Conservation (phyloP, 169 alveolate genomes). For the Blepharisma undulans region DNA sequence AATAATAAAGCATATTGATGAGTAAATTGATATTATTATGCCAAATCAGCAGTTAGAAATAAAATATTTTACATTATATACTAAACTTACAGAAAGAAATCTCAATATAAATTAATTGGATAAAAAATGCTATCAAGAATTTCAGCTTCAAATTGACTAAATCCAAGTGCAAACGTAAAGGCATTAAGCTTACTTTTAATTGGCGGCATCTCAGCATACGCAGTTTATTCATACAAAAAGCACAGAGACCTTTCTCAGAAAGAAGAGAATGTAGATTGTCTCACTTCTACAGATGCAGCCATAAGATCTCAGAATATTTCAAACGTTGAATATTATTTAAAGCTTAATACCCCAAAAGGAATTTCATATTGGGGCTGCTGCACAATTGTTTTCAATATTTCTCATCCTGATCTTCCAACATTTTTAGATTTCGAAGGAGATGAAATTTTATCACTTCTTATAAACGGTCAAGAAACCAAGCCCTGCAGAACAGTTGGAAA, state of each 20-base stretch:
- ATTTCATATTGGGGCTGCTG: neutral
- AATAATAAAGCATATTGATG: too few species aligned
- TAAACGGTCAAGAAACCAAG: neutral
- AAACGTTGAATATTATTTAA: neutral
- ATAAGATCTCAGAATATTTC: neutral
- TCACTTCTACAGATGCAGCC: neutral
- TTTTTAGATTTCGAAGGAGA: constrained; percentile 6
- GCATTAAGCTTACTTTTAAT: neutral
- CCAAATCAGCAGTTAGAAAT: too few species aligned
- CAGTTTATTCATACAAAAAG: neutral
- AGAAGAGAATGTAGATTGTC: neutral
- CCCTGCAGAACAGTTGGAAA: neutral
- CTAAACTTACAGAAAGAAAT: neutral
- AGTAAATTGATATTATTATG: too few species aligned
- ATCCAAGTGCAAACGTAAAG: neutral
- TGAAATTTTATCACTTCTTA: neutral
- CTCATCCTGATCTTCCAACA: neutral
- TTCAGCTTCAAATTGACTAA: neutral
- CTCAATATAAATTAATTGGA: neutral
- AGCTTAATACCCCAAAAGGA: neutral
- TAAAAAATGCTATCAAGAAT: neutral
- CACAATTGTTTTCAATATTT: neutral
- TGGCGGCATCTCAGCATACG: neutral
- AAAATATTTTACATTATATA: too few species aligned
- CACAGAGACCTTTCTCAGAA: neutral